These are phyloP conservation scores for Mortierella sp. DNA, from an alignment of 371 early-diverging fungal species.

Conservation along the genomic window DNA sequence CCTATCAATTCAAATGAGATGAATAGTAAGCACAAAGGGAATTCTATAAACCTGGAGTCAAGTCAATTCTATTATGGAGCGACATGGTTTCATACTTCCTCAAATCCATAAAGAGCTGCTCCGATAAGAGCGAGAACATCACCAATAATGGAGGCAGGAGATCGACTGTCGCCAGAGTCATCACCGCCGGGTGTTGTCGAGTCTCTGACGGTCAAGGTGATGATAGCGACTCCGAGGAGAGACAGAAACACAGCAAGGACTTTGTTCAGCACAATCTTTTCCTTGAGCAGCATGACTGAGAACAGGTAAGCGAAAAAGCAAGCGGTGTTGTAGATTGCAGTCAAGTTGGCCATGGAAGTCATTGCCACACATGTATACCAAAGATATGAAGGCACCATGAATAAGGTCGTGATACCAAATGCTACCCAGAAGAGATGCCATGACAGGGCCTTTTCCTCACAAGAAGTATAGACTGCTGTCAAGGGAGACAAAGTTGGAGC, in stretches of 20 bases:
- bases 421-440: conserved; percentile 56
- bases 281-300: conserved; percentile 75
- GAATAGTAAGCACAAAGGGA: not conserved
- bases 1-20: conserved; percentile 64
- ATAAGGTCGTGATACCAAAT: conserved; percentile 63
- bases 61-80: not conserved
- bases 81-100: conserved; percentile 31
- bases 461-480: conserved; percentile 21
- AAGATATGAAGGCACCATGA: conserved; percentile 80
- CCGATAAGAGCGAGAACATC: conserved; percentile 65
- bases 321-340: conserved; percentile 86
- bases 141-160: conserved; percentile 52
- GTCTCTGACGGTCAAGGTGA: conserved; percentile 62
- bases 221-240: conserved; percentile 76
- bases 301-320: conserved; percentile 88
- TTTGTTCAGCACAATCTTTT: conserved; percentile 69
- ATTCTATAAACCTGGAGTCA: not conserved
- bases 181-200: conserved; percentile 14
- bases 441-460: conserved; percentile 26
- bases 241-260: conserved; percentile 74
- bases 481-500: conserved; percentile 25
- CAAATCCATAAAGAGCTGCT: conserved; percentile 71
- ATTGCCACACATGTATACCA: conserved; percentile 85
- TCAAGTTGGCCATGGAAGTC: conserved; percentile 82
- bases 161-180: conserved; percentile 8